These are phyloP conservation scores for Tagetes erecta DNA, from an alignment of 129 eudicot genomes.

Conservation along the genomic window DNA sequence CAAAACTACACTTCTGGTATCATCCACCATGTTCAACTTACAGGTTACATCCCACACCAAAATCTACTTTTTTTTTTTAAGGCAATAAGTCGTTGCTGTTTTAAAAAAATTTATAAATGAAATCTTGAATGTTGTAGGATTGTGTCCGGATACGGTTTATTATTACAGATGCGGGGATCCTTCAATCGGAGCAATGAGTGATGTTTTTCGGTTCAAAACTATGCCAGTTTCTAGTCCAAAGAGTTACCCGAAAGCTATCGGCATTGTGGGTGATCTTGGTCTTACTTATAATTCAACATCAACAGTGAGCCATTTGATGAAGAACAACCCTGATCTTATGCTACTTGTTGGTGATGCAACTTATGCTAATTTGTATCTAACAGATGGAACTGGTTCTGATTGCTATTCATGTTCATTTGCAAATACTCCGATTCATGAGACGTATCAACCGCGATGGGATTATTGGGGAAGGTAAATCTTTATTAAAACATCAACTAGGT, in stretches of 20 bases:
- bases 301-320: constrained; percentile 66
- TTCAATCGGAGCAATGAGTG: constrained; percentile 63
- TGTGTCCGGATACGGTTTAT: constrained; percentile 61
- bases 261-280: constrained; percentile 84
- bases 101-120: constrained; percentile 7
- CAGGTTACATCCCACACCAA: constrained; percentile 43
- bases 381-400: constrained; percentile 92
- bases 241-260: constrained; percentile 68
- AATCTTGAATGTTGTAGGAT: constrained; percentile 45
- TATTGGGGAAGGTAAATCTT: constrained; percentile 90
- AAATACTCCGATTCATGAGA: constrained; percentile 88
- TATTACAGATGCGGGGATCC: constrained; percentile 93
- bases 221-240: constrained; percentile 69
- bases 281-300: constrained; percentile 86
- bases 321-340: constrained; percentile 75
- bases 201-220: constrained; percentile 56
- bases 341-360: constrained; percentile 81
- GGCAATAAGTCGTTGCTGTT: neutral
- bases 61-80: too few species aligned
- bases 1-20: constrained; percentile 95
- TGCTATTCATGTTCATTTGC: constrained; percentile 93
- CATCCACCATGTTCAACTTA: constrained; percentile 87
- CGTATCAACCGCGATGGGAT: constrained; percentile 99
- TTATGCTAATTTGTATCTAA: constrained; percentile 87
- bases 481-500: neutral